Evolutionary conservation across 2,329 filamentous ascomycete species (phyloP).

Genomic region (Magnaporthiopsis incrustans): DNA sequence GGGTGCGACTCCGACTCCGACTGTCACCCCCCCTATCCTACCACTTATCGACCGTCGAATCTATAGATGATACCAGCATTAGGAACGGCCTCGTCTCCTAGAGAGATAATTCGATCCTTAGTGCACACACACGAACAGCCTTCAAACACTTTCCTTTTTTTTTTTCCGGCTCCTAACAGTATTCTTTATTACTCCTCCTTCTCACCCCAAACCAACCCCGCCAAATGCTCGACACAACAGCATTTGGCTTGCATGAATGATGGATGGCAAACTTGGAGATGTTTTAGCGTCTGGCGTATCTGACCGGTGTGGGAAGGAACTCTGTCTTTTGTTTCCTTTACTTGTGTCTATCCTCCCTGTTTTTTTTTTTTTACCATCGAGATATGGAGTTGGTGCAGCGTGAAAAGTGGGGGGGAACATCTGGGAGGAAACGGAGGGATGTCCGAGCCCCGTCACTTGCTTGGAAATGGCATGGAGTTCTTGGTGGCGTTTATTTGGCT

Average conservation of each 20-base stretch:
- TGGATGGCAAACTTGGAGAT: slow-evolving; percentile 7
- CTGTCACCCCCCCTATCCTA: not conserved
- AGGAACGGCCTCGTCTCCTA: not conserved
- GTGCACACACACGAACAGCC: not conserved
- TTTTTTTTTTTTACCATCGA: not conserved
- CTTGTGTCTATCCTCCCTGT: not conserved
- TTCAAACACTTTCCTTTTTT: too few species aligned
- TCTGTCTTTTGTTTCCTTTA: not conserved
- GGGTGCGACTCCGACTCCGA: not conserved
- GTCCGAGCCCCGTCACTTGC: not conserved
- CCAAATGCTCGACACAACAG: not conserved
- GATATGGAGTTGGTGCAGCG: not conserved
- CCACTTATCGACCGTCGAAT: not conserved
- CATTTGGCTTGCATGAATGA: slow-evolving; percentile 4
- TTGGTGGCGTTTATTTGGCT: not conserved
- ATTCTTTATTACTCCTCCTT: not conserved
- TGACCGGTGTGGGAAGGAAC: slow-evolving; percentile 1
- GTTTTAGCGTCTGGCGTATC: slow-evolving; percentile 4
- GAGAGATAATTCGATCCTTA: not conserved
- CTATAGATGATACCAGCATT: not conserved
- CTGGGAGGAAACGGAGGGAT: not conserved
- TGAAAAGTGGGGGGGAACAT: not conserved
- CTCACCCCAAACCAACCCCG: slow-evolving; percentile 1
- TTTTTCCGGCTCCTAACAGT: not conserved
- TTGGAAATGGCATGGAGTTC: not conserved